phyloP scores from a whole-genome alignment of 2,329 filamentous ascomycete species.

The Penicillium sp. region DNA sequence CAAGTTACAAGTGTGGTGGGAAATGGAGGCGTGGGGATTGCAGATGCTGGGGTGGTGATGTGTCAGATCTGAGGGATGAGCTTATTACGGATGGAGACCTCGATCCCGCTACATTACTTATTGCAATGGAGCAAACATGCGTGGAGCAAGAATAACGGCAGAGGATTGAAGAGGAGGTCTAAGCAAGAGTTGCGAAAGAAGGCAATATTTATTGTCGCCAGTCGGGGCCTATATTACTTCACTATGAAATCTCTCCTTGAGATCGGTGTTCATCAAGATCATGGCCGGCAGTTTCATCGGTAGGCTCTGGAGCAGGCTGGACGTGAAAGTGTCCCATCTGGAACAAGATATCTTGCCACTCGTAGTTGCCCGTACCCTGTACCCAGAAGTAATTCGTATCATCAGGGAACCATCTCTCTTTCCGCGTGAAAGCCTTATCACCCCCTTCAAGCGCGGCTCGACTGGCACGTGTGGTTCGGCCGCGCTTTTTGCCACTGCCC shows the following conservation, averaged over 20 bases:
- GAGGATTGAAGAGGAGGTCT: too few relatives aligned
- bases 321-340: constrained; percentile 32
- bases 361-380: constrained; percentile 56
- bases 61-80: too few relatives aligned
- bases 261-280: not conserved
- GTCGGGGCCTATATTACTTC: not conserved
- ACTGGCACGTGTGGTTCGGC: constrained; percentile 68
- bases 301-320: constrained; percentile 15
- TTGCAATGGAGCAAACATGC: too few relatives aligned
- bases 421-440: constrained; percentile 59
- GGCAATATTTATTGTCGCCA: not conserved
- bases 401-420: constrained; percentile 67
- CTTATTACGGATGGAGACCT: too few relatives aligned
- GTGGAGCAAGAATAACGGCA: too few relatives aligned
- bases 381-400: constrained; percentile 58
- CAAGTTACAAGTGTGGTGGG: too few relatives aligned
- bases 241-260: not conserved
- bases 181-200: too few relatives aligned
- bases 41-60: too few relatives aligned
- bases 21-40: too few relatives aligned
- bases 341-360: constrained; percentile 39
- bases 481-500: constrained; percentile 49
- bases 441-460: constrained; percentile 74
- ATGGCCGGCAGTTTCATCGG: constrained; percentile 8
- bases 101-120: too few relatives aligned